Evolutionary conservation across 805 yeast genomes (phyloP).

Genomic region (Torulaspora indica): DNA sequence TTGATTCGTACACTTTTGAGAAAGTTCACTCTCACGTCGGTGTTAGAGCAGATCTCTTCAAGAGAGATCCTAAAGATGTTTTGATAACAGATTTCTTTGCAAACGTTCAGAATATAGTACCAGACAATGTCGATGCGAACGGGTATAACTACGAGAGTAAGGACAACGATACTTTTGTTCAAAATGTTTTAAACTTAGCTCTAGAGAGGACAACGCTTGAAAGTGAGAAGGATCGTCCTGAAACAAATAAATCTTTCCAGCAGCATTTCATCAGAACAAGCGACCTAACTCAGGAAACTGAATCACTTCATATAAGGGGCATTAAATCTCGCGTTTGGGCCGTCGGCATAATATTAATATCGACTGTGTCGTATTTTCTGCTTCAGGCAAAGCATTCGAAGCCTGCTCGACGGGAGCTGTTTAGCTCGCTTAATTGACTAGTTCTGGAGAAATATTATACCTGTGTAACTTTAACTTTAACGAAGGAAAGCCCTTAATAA

Average conservation of each 20-base stretch:
- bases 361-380: not conserved
- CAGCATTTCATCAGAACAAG: slow-evolving; percentile 6
- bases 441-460: not conserved
- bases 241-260: not conserved
- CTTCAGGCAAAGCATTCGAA: not conserved
- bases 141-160: not conserved
- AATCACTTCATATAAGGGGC: not conserved
- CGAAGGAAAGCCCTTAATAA: not conserved
- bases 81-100: slow-evolving; percentile 91
- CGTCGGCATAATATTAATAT: not conserved
- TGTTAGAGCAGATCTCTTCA: slow-evolving; percentile 74
- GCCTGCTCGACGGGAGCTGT: slow-evolving; percentile 1
- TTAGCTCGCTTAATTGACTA: not conserved
- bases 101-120: slow-evolving; percentile 72
- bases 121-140: slow-evolving; percentile 56
- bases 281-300: slow-evolving; percentile 2
- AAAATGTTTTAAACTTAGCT: slow-evolving; percentile 19
- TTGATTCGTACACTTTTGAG: slow-evolving; percentile 77
- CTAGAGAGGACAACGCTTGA: slow-evolving; percentile 9
- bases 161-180: slow-evolving; percentile 8
- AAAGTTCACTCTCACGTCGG: slow-evolving; percentile 92
- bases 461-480: slow-evolving; percentile 2
- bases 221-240: not conserved
- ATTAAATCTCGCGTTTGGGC: slow-evolving; percentile 5
- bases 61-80: slow-evolving; percentile 57